Base-by-base conservation (phyloP, 257 asterid genomes). In the Solanum microdontum region DNA sequence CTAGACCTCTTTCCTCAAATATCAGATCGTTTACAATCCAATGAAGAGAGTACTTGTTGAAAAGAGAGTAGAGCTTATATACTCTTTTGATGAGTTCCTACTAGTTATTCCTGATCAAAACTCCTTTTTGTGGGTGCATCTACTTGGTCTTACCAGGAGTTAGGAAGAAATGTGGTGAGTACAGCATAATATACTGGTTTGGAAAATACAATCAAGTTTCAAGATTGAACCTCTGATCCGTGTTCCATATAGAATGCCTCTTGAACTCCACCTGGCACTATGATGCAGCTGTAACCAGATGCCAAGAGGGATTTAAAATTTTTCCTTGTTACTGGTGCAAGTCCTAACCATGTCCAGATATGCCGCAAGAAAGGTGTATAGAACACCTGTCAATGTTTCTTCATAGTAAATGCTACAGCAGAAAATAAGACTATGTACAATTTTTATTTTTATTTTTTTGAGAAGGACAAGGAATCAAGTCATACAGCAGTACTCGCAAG, bases 401-500 rank as follows among this genome's bases (percentile, higher is more conserved):
- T 45, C 43, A 91, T n/a, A 69, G 62, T 48, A 64, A 89, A 58
- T 85, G 21, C 45, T 66, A 82, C 39, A 83, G 80, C 77, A 51
- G 37, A 84, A 66, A 85, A 36, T 23, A 36, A n/a, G 9, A 72
- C 14, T 11, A 48, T 7, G 34, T 30, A 36, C 84, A 72, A 13
- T 58, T 19, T n/a, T n/a, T n/a, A n/a, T n/a, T n/a, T n/a, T n/a
- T n/a, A n/a, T n/a, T n/a, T n/a, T n/a, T n/a, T n/a, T n/a, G n/a
- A n/a, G n/a, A 79, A 64, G 40, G 73, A 15, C 32, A 48, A 13
- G 76, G 39, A 39, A 83, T 37, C 70, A 69, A 88, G 70, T 40
- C 98, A 93, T 96, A 97, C 99, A 79, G 98, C 98, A 86, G 94
- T 90, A 89, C 99, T 97, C 2, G 98, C 99, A 48, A 97, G 99